These are phyloP conservation scores for Lyophyllum decastes DNA, from an alignment of 768 basidiomycete genomes.

Conservation along the genomic window DNA sequence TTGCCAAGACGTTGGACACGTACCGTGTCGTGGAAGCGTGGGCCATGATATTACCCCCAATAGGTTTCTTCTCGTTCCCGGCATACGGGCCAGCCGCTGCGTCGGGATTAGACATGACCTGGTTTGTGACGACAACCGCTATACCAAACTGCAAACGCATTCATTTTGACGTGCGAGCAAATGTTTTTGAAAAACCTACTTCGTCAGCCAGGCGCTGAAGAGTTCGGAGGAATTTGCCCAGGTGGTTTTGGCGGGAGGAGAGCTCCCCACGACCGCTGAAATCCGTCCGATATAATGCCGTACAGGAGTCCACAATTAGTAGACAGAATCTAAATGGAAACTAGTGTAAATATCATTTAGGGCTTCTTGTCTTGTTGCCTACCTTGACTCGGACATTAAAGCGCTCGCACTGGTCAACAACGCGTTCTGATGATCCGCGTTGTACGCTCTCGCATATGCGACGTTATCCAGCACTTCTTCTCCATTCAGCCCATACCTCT, in stretches of 20 bases:
- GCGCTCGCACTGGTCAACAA: slow-evolving; percentile 91
- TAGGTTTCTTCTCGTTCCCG: slow-evolving; percentile 95
- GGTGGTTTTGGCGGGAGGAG: slow-evolving; percentile 91
- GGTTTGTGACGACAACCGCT: slow-evolving; percentile 96
- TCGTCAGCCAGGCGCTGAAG: slow-evolving; percentile 95
- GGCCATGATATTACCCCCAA: slow-evolving; percentile 98
- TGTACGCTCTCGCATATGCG: slow-evolving; percentile 97
- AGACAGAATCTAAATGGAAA: slow-evolving; percentile 78
- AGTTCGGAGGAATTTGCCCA: slow-evolving; percentile 93
- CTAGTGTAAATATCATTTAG: not conserved
- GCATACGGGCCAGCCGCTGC: slow-evolving; percentile 87
- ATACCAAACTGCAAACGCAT: slow-evolving; percentile 77
- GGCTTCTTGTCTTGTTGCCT: slow-evolving; percentile 14
- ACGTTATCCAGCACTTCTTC: slow-evolving; percentile 99
- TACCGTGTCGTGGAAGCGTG: slow-evolving; percentile 96
- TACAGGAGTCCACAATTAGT: slow-evolving; percentile 95
- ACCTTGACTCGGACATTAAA: slow-evolving; percentile 99
- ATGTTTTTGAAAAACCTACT: slow-evolving; percentile 45
- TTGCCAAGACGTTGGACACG: slow-evolving; percentile 16
- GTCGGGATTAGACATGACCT: slow-evolving; percentile 99
- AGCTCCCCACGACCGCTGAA: slow-evolving; percentile 95
- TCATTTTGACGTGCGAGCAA: slow-evolving; percentile 15
- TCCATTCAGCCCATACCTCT: slow-evolving; percentile 94
- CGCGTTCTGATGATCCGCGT: slow-evolving; percentile 94
- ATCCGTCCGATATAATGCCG: slow-evolving; percentile 93